Conservation (phyloP, 1,139 yeast species). For the Zygotorulaspora mrakii region DNA sequence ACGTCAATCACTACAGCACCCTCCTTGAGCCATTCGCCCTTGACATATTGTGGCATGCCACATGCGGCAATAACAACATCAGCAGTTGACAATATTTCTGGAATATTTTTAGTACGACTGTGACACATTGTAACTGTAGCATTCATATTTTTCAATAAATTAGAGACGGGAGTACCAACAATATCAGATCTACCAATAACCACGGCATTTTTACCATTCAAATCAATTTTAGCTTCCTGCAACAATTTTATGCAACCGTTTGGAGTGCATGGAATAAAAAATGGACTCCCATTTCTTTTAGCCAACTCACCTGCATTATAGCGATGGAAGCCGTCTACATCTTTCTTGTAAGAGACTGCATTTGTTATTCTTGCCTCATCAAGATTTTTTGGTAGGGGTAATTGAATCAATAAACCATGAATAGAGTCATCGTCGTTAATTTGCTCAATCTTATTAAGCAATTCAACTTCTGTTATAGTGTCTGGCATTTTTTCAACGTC, state of each 20-base stretch:
- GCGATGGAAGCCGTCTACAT: constrained; percentile 77
- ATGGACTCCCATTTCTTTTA: constrained; percentile 67
- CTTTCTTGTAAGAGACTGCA: constrained; percentile 63
- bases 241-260: constrained; percentile 68
- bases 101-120: constrained; percentile 52
- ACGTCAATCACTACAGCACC: constrained; percentile 74
- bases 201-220: constrained; percentile 69
- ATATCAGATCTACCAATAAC: constrained; percentile 80
- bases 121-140: constrained; percentile 77
- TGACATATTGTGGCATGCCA: constrained; percentile 65
- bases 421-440: constrained; percentile 61
- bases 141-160: constrained; percentile 64
- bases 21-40: constrained; percentile 67
- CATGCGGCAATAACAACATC: constrained; percentile 77
- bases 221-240: constrained; percentile 55
- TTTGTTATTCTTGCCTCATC: constrained; percentile 67
- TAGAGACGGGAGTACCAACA: constrained; percentile 78
- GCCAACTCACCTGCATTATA: constrained; percentile 72
- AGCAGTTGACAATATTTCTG: constrained; percentile 53
- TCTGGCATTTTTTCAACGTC: constrained; percentile 55
- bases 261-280: constrained; percentile 76
- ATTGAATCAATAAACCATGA: constrained; percentile 68
- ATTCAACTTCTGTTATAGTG: constrained; percentile 51
- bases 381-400: constrained; percentile 68
- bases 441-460: constrained; percentile 52